phyloP scores from a whole-genome alignment of 306 rosid genomes.

The Echinosophora koreensis region DNA sequence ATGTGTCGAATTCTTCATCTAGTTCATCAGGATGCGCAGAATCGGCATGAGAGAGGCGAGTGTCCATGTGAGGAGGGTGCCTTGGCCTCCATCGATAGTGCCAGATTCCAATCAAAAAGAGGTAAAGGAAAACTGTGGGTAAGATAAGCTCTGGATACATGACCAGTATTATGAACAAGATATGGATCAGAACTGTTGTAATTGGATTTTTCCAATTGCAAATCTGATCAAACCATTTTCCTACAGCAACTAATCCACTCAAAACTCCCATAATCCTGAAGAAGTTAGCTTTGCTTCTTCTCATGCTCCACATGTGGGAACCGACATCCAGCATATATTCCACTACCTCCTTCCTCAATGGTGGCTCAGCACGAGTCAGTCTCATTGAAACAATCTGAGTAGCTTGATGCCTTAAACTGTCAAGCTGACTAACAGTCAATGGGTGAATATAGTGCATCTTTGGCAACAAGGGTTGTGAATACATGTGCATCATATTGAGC shows the following conservation, averaged over 20 bases:
- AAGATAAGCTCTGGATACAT: conserved; percentile 35
- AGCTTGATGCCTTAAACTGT: conserved; percentile 57
- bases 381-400: conserved; percentile 31
- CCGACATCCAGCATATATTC: conserved; percentile 54
- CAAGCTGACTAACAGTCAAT: conserved; percentile 51
- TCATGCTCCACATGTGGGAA: conserved; percentile 59
- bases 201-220: conserved; percentile 47
- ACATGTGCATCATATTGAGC: conserved; percentile 51
- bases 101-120: conserved; percentile 37
- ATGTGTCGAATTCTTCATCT: conserved; percentile 58
- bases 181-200: neutral
- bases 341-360: conserved; percentile 57
- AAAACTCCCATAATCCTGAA: conserved; percentile 45
- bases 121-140: conserved; percentile 4
- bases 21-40: conserved; percentile 50
- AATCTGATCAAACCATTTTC: conserved; percentile 42
- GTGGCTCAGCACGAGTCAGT: conserved; percentile 46
- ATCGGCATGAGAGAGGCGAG: conserved; percentile 50
- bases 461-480: conserved; percentile 55
- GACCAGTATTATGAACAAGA: conserved; percentile 14
- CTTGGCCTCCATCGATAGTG: conserved; percentile 51
- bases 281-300: conserved; percentile 56
- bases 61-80: conserved; percentile 59
- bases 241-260: neutral
- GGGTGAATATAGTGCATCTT: conserved; percentile 56